Evolutionary conservation across 2,329 filamentous ascomycete genomes (phyloP).

Genomic region (Colletotrichum orbiculare): DNA sequence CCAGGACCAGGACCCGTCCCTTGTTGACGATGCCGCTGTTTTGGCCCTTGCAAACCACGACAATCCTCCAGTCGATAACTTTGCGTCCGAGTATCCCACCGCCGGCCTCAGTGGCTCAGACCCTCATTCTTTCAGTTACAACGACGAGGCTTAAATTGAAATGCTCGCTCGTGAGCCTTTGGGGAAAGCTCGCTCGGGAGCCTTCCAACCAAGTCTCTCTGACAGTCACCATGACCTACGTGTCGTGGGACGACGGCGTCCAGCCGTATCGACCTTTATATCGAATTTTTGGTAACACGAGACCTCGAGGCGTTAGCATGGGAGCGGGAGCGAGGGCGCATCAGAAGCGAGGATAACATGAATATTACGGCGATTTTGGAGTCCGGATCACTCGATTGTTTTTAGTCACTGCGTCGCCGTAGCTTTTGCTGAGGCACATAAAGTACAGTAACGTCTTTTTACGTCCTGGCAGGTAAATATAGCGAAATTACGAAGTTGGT

Average conservation of each 20-base stretch:
- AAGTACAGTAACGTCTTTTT: no score
- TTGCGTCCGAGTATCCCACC: constrained; percentile 54
- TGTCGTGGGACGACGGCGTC: no score
- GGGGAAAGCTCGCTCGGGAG: not conserved
- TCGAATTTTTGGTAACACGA: not conserved
- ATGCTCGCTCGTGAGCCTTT: not conserved
- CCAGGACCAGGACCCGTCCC: constrained; percentile 48
- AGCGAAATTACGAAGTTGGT: no score
- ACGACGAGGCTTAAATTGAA: constrained; percentile 48
- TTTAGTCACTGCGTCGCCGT: no score
- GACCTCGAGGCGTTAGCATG: constrained; percentile 30
- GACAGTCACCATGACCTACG: constrained; percentile 23
- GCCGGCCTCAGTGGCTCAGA: constrained; percentile 26
- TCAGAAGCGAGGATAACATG: constrained; percentile 24
- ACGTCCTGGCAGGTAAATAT: no score
- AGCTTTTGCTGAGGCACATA: no score
- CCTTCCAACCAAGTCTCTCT: constrained; percentile 37
- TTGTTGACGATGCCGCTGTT: constrained; percentile 60
- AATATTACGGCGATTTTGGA: constrained; percentile 31
- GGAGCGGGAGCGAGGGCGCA: constrained; percentile 25
- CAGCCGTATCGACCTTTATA: no score
- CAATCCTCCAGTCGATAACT: constrained; percentile 51
- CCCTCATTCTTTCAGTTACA: constrained; percentile 51
- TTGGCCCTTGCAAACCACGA: constrained; percentile 59
- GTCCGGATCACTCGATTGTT: not conserved